A percentile compares a stretch with the other conserved stretches of the same genome.
Evolutionary conservation across 2,329 filamentous ascomycete species (phyloP).

Genomic region (Cladosporium sp.): DNA sequence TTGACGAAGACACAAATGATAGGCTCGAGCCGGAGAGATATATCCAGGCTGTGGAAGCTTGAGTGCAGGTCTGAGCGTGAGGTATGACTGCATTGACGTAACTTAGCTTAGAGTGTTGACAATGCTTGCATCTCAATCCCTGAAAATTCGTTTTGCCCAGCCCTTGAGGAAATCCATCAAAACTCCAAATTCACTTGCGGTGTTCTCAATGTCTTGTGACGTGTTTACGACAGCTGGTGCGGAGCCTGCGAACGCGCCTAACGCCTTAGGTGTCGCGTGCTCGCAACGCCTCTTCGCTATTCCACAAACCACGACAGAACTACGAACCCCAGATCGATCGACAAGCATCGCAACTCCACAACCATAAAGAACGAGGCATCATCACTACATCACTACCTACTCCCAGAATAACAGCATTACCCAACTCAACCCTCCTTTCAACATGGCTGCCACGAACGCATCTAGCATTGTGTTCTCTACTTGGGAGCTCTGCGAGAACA

Average conservation of each 20-base stretch:
- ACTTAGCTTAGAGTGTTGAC: no score
- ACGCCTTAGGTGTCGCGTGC: not conserved
- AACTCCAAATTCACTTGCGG: not conserved
- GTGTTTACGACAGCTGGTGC: not conserved
- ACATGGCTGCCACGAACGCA: not conserved
- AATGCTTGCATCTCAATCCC: not conserved
- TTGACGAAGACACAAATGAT: not conserved
- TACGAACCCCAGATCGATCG: not conserved
- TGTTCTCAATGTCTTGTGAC: not conserved
- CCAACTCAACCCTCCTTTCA: not conserved
- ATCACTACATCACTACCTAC: not conserved
- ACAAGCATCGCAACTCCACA: not conserved
- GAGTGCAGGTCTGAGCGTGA: not conserved
- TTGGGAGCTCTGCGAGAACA: not conserved
- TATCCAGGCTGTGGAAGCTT: not conserved
- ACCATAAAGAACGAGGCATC: not conserved
- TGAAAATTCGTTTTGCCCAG: not conserved
- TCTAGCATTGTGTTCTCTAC: not conserved
- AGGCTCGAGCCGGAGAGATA: constrained; percentile 8
- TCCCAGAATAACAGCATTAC: not conserved
- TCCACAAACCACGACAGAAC: not conserved
- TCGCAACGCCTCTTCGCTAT: not conserved
- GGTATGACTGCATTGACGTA: not conserved
- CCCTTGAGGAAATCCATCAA: not conserved
- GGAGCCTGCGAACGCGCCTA: not conserved